Base-by-base conservation (phyloP, 352 stramenopile species). In the Paralagenidium karlingii region DNA sequence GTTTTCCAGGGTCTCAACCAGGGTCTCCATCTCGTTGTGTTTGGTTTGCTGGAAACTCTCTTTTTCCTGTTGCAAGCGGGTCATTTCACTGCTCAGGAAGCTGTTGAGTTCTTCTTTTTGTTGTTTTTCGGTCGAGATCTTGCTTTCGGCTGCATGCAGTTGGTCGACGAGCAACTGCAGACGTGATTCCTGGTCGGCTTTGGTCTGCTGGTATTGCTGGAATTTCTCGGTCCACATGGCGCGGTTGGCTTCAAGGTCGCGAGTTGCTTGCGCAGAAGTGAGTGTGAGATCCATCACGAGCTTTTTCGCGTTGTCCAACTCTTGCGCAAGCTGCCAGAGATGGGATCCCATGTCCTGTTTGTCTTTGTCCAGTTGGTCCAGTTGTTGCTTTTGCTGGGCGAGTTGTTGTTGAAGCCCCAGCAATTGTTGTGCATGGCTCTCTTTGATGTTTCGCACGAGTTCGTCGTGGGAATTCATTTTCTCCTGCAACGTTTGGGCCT, bases 71-170 rank as follows among this genome's bases (percentile, higher is more conserved):
- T 60, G 43, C 15, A 80, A 71, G 16, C 43, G 56, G 31, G 65
- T 47, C 21, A 82, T 48, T 49, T 84, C 65, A 20, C 50, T 26
- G 5, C 56, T 37, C 57, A 84, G 69, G 0, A 77, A 32, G 5
- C 53, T 51, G 38, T 86, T 86, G 7, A 86, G 55, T 37, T 83
- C 63, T 36, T 81, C 63, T 38, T 83, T 86, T 33, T 86, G 71
- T 24, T 51, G 46, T 22, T 58, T 49, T 25, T 86, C 71, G 16
- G 58, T 55, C 18, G n/a, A n/a, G n/a, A n/a, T n/a, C n/a, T n/a
- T n/a, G n/a, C n/a, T n/a, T n/a, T n/a, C n/a, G n/a, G n/a, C n/a
- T n/a, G n/a, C n/a, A n/a, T 65, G 39, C 2, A 60, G 37, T 25
- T 46, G 51, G 12, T 44, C 34, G 22, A 58, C 55, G 2, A 63